Evolutionary conservation across 805 yeast species (phyloP).

Genomic region (Kodamaea restingae): DNA sequence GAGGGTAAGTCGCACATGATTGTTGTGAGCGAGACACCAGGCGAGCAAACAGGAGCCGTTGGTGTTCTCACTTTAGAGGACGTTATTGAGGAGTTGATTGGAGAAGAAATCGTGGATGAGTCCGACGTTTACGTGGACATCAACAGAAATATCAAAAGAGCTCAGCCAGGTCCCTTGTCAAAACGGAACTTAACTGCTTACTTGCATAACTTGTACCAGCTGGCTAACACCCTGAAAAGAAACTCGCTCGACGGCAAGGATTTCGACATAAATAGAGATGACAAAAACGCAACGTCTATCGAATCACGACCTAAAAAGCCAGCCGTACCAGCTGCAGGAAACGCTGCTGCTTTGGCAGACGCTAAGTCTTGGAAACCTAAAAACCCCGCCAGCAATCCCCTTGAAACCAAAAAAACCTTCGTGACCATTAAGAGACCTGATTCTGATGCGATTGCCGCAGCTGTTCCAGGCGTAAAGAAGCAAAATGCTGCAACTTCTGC

Average conservation of each 20-base stretch:
- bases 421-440: constrained; percentile 66
- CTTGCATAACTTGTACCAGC: constrained; percentile 56
- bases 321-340: constrained; percentile 6
- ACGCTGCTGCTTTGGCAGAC: constrained; percentile 14
- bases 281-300: background rate
- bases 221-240: constrained; percentile 35
- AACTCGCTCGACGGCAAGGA: constrained; percentile 34
- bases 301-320: constrained; percentile 7
- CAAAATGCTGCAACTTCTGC: constrained; percentile 2
- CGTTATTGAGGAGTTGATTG: constrained; percentile 96
- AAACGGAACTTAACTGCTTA: constrained; percentile 67
- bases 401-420: constrained; percentile 58
- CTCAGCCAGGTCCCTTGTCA: constrained; percentile 70
- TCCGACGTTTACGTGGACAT: constrained; percentile 91
- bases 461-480: constrained; percentile 21
- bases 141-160: constrained; percentile 77
- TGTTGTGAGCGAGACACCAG: constrained; percentile 82
- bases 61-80: constrained; percentile 95
- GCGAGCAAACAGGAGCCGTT: constrained; percentile 74
- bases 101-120: constrained; percentile 96
- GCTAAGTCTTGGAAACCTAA: constrained; percentile 45
- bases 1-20: constrained; percentile 98
- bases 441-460: constrained; percentile 13
- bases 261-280: constrained; percentile 6
- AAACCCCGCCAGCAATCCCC: constrained; percentile 67